Evolutionary conservation across 2,329 filamentous ascomycete species (phyloP), one percentile per base, ranked within the genome.

Genomic region (Colletotrichum endophyticum): DNA sequence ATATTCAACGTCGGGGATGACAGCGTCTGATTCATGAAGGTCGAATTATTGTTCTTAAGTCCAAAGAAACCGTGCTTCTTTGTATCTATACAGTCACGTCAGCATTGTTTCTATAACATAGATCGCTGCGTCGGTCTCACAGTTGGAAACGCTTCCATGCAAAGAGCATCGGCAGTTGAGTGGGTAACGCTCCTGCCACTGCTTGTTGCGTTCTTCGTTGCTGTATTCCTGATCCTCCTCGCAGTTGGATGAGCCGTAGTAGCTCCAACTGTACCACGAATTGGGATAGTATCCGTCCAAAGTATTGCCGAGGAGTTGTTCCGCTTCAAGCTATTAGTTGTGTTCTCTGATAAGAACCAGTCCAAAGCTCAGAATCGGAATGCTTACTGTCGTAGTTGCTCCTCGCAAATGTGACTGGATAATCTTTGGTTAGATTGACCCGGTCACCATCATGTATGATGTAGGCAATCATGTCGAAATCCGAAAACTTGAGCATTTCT

Each of bases 381-480:
- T 53, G n/a, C 44, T 53, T 22, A 53, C 44, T 13, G 12, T 8
- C 56, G 27, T 28, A 59, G 27, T 28, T 59, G 25, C 8, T 70
- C 12, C 27, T 12, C 12, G 12, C 27, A 49, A 73, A 39, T 12
- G 71, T n/a, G 15, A 81, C 72, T 2, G 53, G 32, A 53, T 78
- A 75, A n/a, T 81, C 68, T 1, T 34, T 66, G 1, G 72, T 76
- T 8, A 79, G 62, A 13, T 77, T 77, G 5, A 81, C 72, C 19
- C 81, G 78, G 32, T 56, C 59, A 5, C 79, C 81, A 25, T 82
- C 80, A 30, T 81, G 77, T 8, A 82, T 78, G 12, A 81, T 53
- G 27, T 81, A 82, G 16, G 72, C 74, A 25, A 80, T 66, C 2
- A 68, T 13, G 4, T 68, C 16, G 22, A 82, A 80, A 1, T 79